phyloP scores from a whole-genome alignment of 129 eudicot species.

The Pittosporum tobira region DNA sequence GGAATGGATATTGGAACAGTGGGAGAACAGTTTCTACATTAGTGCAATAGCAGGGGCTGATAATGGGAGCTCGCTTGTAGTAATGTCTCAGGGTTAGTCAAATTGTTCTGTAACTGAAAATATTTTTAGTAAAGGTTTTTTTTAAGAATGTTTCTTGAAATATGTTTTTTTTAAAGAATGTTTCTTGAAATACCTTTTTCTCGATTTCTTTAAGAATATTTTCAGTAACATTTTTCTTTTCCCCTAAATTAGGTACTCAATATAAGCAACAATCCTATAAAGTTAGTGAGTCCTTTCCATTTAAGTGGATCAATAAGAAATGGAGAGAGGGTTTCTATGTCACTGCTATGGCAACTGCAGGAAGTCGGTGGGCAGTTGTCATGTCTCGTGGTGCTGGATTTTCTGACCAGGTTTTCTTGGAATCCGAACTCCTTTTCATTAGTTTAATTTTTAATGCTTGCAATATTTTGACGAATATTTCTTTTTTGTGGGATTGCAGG shows the following conservation, averaged over 20 bases:
- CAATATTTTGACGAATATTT: background rate
- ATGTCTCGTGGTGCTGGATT: conserved; percentile 89
- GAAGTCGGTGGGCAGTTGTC: conserved; percentile 76
- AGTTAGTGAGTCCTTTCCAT: conserved; percentile 82
- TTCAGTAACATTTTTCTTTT: background rate
- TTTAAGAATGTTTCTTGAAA: background rate
- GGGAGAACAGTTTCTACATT: conserved; percentile 81
- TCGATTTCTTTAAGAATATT: too few species aligned
- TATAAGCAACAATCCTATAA: conserved; percentile 76
- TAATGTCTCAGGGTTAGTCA: conserved; percentile 69
- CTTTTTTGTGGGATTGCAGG: conserved; percentile 30
- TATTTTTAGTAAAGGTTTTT: background rate
- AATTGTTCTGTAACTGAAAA: background rate
- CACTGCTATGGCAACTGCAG: conserved; percentile 90
- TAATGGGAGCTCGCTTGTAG: conserved; percentile 72
- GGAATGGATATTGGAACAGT: conserved; percentile 95
- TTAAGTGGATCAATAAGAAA: conserved; percentile 87
- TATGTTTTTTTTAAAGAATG: background rate
- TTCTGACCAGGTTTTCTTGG: conserved; percentile 50
- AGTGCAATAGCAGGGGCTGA: conserved; percentile 78
- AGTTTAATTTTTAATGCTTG: background rate
- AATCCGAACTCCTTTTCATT: background rate
- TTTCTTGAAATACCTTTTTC: background rate
- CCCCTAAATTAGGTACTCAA: conserved; percentile 43
- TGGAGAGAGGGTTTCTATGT: conserved; percentile 90